Base-by-base conservation (phyloP, 2,329 filamentous ascomycete species). In the Leptosphaerulina australis region DNA sequence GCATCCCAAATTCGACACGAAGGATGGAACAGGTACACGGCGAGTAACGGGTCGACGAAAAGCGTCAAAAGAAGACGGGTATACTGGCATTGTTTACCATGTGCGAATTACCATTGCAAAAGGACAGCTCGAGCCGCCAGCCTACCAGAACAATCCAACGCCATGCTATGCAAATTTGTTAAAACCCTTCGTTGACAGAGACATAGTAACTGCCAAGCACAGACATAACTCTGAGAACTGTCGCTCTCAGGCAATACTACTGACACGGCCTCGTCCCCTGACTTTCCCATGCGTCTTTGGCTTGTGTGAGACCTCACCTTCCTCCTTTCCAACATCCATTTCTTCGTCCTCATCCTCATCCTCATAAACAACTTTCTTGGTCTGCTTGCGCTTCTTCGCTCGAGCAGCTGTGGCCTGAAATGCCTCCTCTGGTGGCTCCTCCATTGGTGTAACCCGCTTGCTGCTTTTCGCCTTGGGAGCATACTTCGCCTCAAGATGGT, bases 401-500 rank as follows among this genome's bases (percentile, higher is more conserved):
- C 60, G 58, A 8, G 60, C 58, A 10, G 46, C 58, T 35, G 55
- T 74, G 22, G 70, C 71, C 44, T 66, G 58, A 44, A 86, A 86
- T 11, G 81, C 80, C 53, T 88, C 86, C 60, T 91, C 87, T 0
- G 83, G 78, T 20, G 82, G 83, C 65, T 84, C 82, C 43, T 82
- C 80, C 58, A 70, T 73, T 45, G 66, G 70, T 43, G 58, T 53
- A 35, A 63, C 55, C 58, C 75, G 78, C 26, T 75, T 77, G 62
- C 82, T 83, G 47, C 72, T 75, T 55, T 70, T 74, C 59, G 60
- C 50, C 47, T 68, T 69, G 15, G 66, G 62, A 35, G 70, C 68
- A 24, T 72, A 73, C 50, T 69, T 69, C 6, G 66, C 66, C 45
- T 71, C 68, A 1, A 73, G 53, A 4, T 63, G 40, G 20, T 69